Conservation (phyloP, 805 yeast genomes). For the Pichia rugopelliculosa region DNA sequence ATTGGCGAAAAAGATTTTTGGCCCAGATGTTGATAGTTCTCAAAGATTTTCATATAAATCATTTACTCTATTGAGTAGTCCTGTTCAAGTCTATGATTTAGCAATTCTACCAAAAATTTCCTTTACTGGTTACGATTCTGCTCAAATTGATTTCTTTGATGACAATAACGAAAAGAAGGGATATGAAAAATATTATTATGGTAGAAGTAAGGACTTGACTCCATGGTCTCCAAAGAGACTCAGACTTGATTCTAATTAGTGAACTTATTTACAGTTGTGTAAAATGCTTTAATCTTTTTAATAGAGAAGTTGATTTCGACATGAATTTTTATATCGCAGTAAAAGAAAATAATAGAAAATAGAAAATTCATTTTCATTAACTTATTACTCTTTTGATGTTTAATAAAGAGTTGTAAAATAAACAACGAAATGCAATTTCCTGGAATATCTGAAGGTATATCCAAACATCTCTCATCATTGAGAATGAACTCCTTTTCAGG, state of each 20-base stretch:
- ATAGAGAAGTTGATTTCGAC: neutral
- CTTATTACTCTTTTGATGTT: no score
- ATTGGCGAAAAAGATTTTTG: conserved; percentile 16
- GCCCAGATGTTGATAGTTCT: conserved; percentile 19
- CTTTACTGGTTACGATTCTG: conserved; percentile 23
- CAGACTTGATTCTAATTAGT: conserved; percentile 14
- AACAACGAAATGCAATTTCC: neutral
- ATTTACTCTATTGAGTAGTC: conserved; percentile 22
- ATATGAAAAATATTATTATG: conserved; percentile 20
- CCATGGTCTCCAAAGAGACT: conserved; percentile 17
- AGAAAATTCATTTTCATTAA: no score
- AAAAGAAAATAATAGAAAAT: no score
- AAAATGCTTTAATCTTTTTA: neutral
- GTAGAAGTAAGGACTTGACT: conserved; percentile 20
- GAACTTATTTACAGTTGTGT: neutral
- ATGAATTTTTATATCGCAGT: no score
- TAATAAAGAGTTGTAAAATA: no score
- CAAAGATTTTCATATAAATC: conserved; percentile 21
- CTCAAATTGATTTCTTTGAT: conserved; percentile 19
- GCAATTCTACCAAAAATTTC: conserved; percentile 25
- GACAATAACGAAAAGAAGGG: conserved; percentile 23
- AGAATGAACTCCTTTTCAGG: neutral
- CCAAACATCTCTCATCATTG: conserved; percentile 4
- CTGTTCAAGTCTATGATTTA: conserved; percentile 28
- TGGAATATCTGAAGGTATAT: conserved; percentile 3